Conservation (phyloP, 345 rosid species). For the Salix koriyanagi region DNA sequence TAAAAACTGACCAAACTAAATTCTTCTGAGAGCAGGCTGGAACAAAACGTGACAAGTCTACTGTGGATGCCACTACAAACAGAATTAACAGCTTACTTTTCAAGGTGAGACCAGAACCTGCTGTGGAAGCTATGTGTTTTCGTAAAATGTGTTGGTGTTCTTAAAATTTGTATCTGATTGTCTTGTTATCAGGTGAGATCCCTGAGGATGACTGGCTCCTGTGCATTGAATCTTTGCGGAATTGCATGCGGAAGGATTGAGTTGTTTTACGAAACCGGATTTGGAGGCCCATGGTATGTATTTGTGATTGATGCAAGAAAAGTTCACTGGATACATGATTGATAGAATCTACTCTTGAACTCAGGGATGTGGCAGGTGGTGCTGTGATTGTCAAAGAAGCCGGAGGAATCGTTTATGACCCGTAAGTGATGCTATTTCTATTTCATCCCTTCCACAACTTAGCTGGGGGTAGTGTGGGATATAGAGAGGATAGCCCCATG, state of each 20-base stretch:
- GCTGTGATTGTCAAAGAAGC: slow-evolving; percentile 81
- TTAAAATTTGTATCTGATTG: not conserved
- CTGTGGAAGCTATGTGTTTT: not conserved
- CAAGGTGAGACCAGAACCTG: slow-evolving; percentile 50
- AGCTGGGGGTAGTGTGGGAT: not conserved
- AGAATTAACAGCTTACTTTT: slow-evolving; percentile 73
- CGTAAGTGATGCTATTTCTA: slow-evolving; percentile 48
- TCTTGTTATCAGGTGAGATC: slow-evolving; percentile 73
- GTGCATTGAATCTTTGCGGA: slow-evolving; percentile 91
- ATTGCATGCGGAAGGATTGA: slow-evolving; percentile 89
- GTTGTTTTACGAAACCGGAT: slow-evolving; percentile 74
- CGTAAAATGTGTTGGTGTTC: slow-evolving; percentile 1
- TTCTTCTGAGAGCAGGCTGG: slow-evolving; percentile 54
- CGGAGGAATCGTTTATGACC: slow-evolving; percentile 87
- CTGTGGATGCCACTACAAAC: slow-evolving; percentile 63
- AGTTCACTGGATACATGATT: not conserved
- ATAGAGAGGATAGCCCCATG: not conserved
- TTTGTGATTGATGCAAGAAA: not conserved
- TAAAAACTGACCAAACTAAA: slow-evolving; percentile 15
- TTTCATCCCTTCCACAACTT: not conserved
- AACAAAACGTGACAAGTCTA: slow-evolving; percentile 67
- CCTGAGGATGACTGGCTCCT: slow-evolving; percentile 86
- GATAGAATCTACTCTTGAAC: slow-evolving; percentile 2
- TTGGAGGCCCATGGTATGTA: slow-evolving; percentile 87
- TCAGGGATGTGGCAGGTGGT: slow-evolving; percentile 97